Evolutionary conservation across 257 asterid species (phyloP), one percentile per base, ranked within the genome.

Genomic region (Gentiana straminea): DNA sequence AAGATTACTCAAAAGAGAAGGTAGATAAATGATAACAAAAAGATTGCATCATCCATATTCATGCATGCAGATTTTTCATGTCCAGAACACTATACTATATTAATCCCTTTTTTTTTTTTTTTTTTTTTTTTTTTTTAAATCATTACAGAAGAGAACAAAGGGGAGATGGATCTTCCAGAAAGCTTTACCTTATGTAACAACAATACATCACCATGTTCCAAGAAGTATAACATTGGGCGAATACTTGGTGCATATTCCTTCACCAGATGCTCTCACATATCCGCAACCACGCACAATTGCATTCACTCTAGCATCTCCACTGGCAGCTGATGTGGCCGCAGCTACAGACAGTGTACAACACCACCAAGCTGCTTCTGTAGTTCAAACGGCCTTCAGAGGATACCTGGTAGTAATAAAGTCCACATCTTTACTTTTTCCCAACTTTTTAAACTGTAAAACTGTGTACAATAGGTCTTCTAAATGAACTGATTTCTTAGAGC

Each of bases 351-450:
- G 58, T 9, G 52, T 47, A n/a, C 55, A 10, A 62, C 45, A 81
- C 68, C 68, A 65, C 10, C 52, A 44, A 35, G 87, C 93, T 53
- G 91, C 95, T 52, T 33, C 78, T 32, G 15, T 68, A 9, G 81
- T 91, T 53, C 98, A 91, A 74, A 65, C 86, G n/a, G 38, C 64
- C 67, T 91, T 84, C 72, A 79, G 94, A 70, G 88, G 93, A 8
- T 91, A 83, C 70, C 72, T 91, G 94, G 98, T 91, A 86, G 98
- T 91, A 86, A 49, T 60, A 8, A 33, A 15, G 44, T 10, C 0
- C 3, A 1, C 43, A 47, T 10, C 9, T 39, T 33, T 60, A 51
- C 50, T 36, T 8, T 34, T 59, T 52, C 4, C 49, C 4, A 13
- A 51, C n/a, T 51, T 50, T 36, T 13, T 2, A 9, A 8, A 9